A percentile compares a stretch with the other conserved stretches of the same genome.
Conservation (phyloP, 2,329 filamentous ascomycete species). For the Apiospora malaysiana region DNA sequence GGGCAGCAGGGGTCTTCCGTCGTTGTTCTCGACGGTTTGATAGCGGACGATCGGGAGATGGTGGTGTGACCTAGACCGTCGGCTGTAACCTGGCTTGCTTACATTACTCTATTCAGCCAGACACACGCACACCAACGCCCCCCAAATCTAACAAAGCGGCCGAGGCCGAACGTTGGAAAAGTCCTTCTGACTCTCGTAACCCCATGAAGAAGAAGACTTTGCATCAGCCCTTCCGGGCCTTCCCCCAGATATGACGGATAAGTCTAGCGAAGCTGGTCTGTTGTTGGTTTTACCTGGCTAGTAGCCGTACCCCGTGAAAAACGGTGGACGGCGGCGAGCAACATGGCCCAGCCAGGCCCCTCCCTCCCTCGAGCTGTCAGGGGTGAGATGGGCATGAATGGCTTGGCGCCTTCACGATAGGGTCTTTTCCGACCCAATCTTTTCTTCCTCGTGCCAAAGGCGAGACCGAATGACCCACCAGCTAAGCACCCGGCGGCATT, state of each 20-base stretch:
- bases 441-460: slow-evolving; percentile 20
- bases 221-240: slow-evolving; percentile 8
- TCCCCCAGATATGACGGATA: not conserved
- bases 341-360: not conserved
- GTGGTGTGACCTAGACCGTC: slow-evolving; percentile 9
- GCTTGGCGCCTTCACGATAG: slow-evolving; percentile 19
- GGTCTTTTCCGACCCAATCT: slow-evolving; percentile 7
- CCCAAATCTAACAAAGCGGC: not conserved
- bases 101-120: not conserved
- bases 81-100: slow-evolving; percentile 13
- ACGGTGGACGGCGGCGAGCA: not conserved
- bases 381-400: slow-evolving; percentile 4
- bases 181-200: not conserved
- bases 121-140: not conserved
- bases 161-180: not conserved
- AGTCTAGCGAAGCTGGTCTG: not conserved
- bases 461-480: slow-evolving; percentile 24
- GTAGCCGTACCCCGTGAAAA: slow-evolving; percentile 4
- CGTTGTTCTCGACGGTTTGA: slow-evolving; percentile 15
- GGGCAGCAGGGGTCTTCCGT: not conserved
- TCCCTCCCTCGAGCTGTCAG: not conserved
- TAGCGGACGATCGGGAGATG: slow-evolving; percentile 19
- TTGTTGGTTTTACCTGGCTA: not conserved
- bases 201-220: not conserved
- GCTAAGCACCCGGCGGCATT: slow-evolving; percentile 16